Conservation (phyloP, 306 rosid genomes). For the Echinosophora koreensis region DNA sequence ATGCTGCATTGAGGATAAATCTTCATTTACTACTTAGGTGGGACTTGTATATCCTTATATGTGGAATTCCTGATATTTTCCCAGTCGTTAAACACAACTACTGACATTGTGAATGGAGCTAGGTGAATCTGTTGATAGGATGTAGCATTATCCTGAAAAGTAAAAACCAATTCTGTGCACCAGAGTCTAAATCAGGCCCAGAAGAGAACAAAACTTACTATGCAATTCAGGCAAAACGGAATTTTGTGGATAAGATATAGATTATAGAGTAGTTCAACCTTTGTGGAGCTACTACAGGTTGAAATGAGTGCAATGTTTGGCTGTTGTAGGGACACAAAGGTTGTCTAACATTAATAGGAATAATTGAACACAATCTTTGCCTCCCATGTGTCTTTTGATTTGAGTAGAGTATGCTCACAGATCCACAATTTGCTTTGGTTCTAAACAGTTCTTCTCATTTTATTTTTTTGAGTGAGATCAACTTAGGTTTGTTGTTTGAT, state of each 20-base stretch:
- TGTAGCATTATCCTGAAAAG: background rate
- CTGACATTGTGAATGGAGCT: background rate
- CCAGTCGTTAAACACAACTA: background rate
- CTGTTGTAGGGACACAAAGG: background rate
- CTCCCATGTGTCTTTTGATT: background rate
- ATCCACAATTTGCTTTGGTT: slow-evolving; percentile 28
- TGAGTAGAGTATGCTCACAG: slow-evolving; percentile 8
- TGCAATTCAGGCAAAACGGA: slow-evolving; percentile 15
- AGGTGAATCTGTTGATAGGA: background rate
- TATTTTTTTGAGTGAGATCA: slow-evolving; percentile 17
- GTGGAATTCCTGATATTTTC: slow-evolving; percentile 18
- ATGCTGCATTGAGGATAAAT: background rate
- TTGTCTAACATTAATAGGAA: slow-evolving; percentile 19
- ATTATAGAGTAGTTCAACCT: background rate
- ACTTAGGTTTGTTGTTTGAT: slow-evolving; percentile 5
- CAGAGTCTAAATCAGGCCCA: slow-evolving; percentile 5
- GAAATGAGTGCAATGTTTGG: background rate
- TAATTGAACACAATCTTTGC: background rate
- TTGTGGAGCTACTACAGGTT: background rate
- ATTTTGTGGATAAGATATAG: slow-evolving; percentile 15
- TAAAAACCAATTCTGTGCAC: slow-evolving; percentile 26
- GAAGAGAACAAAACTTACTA: slow-evolving; percentile 6
- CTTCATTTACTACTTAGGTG: slow-evolving; percentile 26
- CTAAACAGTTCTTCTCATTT: background rate
- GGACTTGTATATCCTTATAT: background rate